Percentiles rank a stretch among this genome's conserved stretches.
These are phyloP conservation scores for Nitzschia sp. DNA, from an alignment of 108 stramenopile genomes.

Conservation along the genomic window DNA sequence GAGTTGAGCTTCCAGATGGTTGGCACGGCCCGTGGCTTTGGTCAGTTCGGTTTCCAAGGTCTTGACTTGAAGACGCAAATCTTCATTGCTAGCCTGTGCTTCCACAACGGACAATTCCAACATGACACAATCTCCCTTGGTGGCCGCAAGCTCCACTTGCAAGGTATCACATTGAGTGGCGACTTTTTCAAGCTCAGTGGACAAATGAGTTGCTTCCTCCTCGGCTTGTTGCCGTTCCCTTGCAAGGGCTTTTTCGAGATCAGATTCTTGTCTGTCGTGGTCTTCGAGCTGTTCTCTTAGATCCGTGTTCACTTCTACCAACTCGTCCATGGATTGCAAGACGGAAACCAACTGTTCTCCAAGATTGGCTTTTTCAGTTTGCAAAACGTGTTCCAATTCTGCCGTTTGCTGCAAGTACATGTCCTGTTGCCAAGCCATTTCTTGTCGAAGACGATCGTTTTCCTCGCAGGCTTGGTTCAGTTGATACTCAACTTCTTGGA, in stretches of 20 bases:
- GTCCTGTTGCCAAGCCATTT: too few relatives aligned
- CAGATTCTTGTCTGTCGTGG: not conserved
- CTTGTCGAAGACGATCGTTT: too few relatives aligned
- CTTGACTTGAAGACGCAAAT: not conserved
- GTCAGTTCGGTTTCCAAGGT: not conserved
- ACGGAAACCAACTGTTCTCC: not conserved
- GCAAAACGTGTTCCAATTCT: too few relatives aligned
- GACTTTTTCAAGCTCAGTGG: not conserved
- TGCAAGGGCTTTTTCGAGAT: not conserved
- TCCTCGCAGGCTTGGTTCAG: too few relatives aligned
- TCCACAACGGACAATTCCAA: not conserved
- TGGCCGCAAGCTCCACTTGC: not conserved
- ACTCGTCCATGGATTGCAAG: not conserved
- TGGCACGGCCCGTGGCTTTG: not conserved
- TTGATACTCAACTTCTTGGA: too few relatives aligned
- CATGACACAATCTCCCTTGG: not conserved
- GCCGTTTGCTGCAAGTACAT: too few relatives aligned
- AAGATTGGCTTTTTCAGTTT: not conserved
- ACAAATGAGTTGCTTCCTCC: not conserved
- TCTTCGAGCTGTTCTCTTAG: not conserved
- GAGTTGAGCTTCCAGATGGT: too few relatives aligned
- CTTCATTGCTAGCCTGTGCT: not conserved
- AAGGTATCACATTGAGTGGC: not conserved
- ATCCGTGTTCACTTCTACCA: not conserved
- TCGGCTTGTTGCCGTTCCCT: not conserved